Conservation (phyloP, 108 stramenopile species). For the Pseudonitzschia multiseries region DNA sequence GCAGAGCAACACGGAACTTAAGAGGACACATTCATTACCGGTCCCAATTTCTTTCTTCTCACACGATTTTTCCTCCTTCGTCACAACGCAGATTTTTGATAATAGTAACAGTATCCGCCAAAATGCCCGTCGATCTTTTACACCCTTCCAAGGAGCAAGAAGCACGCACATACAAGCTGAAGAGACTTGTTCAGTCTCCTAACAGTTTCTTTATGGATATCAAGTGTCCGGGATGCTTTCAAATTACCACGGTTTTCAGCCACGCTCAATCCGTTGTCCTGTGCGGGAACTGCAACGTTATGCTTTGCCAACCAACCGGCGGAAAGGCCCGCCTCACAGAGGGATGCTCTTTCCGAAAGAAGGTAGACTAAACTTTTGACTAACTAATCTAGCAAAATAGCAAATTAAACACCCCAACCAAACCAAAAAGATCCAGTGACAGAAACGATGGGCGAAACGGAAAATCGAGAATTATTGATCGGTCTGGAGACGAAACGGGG, state of each 20-base stretch:
- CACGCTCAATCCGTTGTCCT: constrained; percentile 97
- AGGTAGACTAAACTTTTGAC: constrained; percentile 87
- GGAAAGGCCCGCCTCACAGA: constrained; percentile 98
- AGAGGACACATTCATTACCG: no score
- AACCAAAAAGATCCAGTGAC: not conserved
- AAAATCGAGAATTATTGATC: no score
- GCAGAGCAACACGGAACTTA: no score
- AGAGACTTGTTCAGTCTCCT: constrained; percentile 98
- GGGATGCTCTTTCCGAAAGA: constrained; percentile 99
- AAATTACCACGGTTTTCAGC: constrained; percentile 94
- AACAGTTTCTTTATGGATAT: constrained; percentile 99
- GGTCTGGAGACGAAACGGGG: no score
- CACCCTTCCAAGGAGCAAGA: constrained; percentile 91
- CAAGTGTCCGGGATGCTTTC: constrained; percentile 99
- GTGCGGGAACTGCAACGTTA: constrained; percentile 95
- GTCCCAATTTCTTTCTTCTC: not conserved
- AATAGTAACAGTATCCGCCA: constrained; percentile 26
- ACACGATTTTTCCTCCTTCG: not conserved
- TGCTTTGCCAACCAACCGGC: constrained; percentile 98
- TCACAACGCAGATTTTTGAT: not conserved
- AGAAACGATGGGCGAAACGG: not conserved
- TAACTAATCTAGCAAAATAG: constrained; percentile 5
- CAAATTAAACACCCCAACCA: not conserved
- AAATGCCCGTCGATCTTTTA: constrained; percentile 97
- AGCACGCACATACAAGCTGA: constrained; percentile 97